Evolutionary conservation across 2,329 filamentous ascomycete genomes (phyloP).

Genomic region (Paracoccidioides brasiliensis): DNA sequence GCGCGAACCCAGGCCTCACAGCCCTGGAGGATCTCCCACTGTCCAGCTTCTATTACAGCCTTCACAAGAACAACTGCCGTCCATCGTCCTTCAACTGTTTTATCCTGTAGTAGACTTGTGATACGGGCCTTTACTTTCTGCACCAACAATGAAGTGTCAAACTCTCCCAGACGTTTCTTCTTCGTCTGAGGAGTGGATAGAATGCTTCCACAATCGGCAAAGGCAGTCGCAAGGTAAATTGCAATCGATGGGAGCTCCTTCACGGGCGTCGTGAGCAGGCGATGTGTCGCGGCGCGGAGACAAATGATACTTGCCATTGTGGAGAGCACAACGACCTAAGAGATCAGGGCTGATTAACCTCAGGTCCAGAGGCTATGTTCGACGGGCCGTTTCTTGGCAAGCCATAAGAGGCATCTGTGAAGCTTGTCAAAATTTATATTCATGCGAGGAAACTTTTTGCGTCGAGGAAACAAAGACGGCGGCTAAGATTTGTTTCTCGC

Average conservation of each 20-base stretch:
- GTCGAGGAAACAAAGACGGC: not conserved
- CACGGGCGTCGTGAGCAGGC: conserved; percentile 56
- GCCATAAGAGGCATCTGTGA: not conserved
- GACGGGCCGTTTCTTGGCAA: not conserved
- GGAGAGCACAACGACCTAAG: not conserved
- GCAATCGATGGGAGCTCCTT: conserved; percentile 61
- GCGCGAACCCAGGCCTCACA: conserved; percentile 63
- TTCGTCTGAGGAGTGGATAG: conserved; percentile 50
- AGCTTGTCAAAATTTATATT: not conserved
- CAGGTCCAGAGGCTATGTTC: not conserved
- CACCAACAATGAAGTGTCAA: conserved; percentile 56
- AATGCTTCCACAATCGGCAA: conserved; percentile 43
- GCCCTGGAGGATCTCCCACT: conserved; percentile 66
- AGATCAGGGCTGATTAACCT: not conserved
- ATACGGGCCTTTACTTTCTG: conserved; percentile 74
- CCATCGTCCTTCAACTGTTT: conserved; percentile 61
- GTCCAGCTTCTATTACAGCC: conserved; percentile 65
- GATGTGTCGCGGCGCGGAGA: conserved; percentile 33
- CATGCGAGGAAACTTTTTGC: not conserved
- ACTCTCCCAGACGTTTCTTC: conserved; percentile 46
- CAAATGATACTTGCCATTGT: conserved; percentile 22
- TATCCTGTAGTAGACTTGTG: conserved; percentile 64
- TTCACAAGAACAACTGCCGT: conserved; percentile 68
- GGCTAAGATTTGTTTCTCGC: not conserved
- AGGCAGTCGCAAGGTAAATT: conserved; percentile 49